Percentiles rank a stretch among this genome's conserved stretches.
Conservation (phyloP, 164 flowering plant genomes). For the Umbellularia californica region DNA sequence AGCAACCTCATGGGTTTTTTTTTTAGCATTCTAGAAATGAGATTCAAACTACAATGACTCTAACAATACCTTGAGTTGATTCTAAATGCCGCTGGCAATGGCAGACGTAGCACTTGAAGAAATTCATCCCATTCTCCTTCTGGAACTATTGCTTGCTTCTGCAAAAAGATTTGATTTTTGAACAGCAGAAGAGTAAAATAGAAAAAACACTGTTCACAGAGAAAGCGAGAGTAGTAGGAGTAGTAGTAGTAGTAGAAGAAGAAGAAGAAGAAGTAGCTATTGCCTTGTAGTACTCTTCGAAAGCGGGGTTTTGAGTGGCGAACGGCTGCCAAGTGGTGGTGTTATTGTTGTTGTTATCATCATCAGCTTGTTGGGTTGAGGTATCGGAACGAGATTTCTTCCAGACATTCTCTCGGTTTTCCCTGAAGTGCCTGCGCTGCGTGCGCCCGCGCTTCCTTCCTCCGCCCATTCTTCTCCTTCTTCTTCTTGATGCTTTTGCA, state of each 20-base stretch:
- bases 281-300: constrained; percentile 84
- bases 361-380: background rate
- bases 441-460: constrained; percentile 50
- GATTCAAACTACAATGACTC: too few relatives aligned
- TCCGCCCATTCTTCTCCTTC: constrained; percentile 12
- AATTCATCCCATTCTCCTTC: constrained; percentile 85
- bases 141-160: constrained; percentile 82
- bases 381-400: constrained; percentile 45
- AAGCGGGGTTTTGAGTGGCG: constrained; percentile 60
- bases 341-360: background rate
- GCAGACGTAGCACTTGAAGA: constrained; percentile 50
- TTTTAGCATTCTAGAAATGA: too few relatives aligned
- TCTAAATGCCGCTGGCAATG: constrained; percentile 91
- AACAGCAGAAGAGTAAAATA: background rate
- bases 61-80: constrained; percentile 65
- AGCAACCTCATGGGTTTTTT: background rate
- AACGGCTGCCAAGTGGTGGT: constrained; percentile 62
- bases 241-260: background rate
- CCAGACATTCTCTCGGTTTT: constrained; percentile 81
- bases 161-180: constrained; percentile 2
- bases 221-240: background rate
- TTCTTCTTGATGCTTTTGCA: too few relatives aligned
- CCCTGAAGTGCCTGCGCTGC: constrained; percentile 73
- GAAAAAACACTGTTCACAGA: background rate
- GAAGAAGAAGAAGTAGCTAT: constrained; percentile 7